A percentile compares a stretch with the other conserved stretches of the same genome.
Conservation (phyloP, 768 basidiomycete species). For the Tulasnella sp. region DNA sequence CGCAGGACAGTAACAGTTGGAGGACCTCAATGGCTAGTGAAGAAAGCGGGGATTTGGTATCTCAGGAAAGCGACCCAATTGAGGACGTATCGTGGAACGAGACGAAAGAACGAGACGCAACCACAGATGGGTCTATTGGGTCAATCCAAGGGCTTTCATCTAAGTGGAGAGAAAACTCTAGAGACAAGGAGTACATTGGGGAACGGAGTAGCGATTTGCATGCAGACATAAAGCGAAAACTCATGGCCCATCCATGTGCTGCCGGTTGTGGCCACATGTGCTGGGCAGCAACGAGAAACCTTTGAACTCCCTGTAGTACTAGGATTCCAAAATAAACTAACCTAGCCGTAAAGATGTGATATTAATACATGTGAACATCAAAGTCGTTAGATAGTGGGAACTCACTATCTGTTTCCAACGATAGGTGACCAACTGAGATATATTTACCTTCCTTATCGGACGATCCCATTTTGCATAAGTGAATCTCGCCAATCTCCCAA, state of each 20-base stretch:
- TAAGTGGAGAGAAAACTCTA: background rate
- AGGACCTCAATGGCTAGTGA: background rate
- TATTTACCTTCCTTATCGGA: slow-evolving; percentile 15
- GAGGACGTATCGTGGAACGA: background rate
- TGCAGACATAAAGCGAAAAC: slow-evolving; percentile 6
- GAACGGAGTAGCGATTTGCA: background rate
- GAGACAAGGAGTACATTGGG: background rate
- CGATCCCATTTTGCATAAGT: slow-evolving; percentile 14
- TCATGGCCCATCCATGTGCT: slow-evolving; percentile 54
- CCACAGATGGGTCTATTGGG: background rate
- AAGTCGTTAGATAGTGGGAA: slow-evolving; percentile 20
- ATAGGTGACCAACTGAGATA: slow-evolving; percentile 12
- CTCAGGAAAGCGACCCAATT: background rate
- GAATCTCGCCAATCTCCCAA: slow-evolving; percentile 8
- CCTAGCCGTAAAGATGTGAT: slow-evolving; percentile 17
- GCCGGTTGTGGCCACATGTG: slow-evolving; percentile 76
- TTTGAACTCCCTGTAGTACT: slow-evolving; percentile 1
- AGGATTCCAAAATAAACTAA: slow-evolving; percentile 16
- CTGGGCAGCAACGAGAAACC: slow-evolving; percentile 40
- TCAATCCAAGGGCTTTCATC: background rate
- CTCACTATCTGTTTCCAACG: background rate
- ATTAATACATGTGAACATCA: slow-evolving; percentile 16
- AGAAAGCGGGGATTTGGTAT: slow-evolving; percentile 9
- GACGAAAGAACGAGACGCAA: background rate
- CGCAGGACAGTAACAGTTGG: background rate